phyloP scores from a whole-genome alignment of 352 stramenopile species.

The Halophytophthora polymorphica region DNA sequence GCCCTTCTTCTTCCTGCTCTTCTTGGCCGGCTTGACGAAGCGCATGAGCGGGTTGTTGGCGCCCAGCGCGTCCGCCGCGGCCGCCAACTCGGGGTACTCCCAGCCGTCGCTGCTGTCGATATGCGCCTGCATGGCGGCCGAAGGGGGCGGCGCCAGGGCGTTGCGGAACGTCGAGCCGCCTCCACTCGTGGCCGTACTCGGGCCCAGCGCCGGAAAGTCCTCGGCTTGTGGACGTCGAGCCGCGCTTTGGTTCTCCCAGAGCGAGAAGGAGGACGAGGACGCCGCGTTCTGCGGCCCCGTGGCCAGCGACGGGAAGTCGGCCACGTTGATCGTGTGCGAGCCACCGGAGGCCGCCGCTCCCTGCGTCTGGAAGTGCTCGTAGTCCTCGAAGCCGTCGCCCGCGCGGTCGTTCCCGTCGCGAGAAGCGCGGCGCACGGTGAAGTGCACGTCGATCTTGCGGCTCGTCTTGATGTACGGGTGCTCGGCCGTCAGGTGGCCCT shows the following conservation, averaged over 20 bases:
- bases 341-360: neutral
- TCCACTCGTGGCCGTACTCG: conserved; percentile 15
- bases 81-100: conserved; percentile 71
- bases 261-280: conserved; percentile 31
- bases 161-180: conserved; percentile 55
- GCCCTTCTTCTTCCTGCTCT: conserved; percentile 49
- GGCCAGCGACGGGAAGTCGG: conserved; percentile 80
- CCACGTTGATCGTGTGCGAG: conserved; percentile 73
- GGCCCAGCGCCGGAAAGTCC: conserved; percentile 64
- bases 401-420: conserved; percentile 25
- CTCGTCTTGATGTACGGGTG: conserved; percentile 85
- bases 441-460: conserved; percentile 86
- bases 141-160: conserved; percentile 61
- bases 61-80: conserved; percentile 60
- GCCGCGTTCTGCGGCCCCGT: conserved; percentile 27
- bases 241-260: conserved; percentile 66
- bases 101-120: conserved; percentile 59
- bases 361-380: conserved; percentile 40
- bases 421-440: conserved; percentile 64
- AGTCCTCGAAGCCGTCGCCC: conserved; percentile 46
- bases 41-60: conserved; percentile 80
- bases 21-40: conserved; percentile 73
- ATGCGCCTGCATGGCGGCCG: conserved; percentile 67
- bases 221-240: conserved; percentile 44
- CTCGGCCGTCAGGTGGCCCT: conserved; percentile 75